Conservation (phyloP, 495 filamentous ascomycete genomes). For the Xylaria telfairii region DNA sequence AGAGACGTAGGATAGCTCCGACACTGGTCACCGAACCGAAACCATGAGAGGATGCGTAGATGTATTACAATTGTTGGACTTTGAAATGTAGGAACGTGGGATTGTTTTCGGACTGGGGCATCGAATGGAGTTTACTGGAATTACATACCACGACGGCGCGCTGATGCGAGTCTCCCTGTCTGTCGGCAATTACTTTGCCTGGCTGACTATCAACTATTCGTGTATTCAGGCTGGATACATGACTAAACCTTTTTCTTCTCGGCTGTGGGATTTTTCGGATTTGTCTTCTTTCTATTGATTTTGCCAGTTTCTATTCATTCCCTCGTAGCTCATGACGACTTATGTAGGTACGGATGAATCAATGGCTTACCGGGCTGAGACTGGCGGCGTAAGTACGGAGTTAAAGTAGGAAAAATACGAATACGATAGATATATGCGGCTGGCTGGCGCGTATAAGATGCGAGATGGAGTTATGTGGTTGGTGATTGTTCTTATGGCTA, state of each 20-base stretch:
- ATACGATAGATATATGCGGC: background rate
- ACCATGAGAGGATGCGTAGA: background rate
- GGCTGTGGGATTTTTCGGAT: background rate
- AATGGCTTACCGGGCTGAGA: background rate
- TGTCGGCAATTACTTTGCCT: background rate
- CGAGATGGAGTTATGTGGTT: background rate
- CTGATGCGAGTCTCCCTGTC: background rate
- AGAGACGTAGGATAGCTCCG: constrained; percentile 80
- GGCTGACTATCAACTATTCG: background rate
- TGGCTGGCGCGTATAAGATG: background rate
- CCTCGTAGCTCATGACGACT: background rate
- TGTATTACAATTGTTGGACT: background rate
- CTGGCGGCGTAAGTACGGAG: background rate
- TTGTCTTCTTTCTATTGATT: background rate
- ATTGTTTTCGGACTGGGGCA: background rate
- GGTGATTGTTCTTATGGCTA: background rate
- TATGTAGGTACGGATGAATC: background rate
- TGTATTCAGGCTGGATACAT: constrained; percentile 4
- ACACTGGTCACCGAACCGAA: constrained; percentile 59
- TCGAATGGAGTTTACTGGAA: constrained; percentile 6
- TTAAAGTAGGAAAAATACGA: background rate
- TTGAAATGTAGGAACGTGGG: background rate
- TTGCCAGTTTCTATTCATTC: background rate
- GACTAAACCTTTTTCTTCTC: background rate
- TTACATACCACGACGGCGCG: background rate